Percentiles rank a stretch among this genome's conserved stretches.
Conservation (phyloP, 768 basidiomycete species). For the Hypholoma fasciculare region DNA sequence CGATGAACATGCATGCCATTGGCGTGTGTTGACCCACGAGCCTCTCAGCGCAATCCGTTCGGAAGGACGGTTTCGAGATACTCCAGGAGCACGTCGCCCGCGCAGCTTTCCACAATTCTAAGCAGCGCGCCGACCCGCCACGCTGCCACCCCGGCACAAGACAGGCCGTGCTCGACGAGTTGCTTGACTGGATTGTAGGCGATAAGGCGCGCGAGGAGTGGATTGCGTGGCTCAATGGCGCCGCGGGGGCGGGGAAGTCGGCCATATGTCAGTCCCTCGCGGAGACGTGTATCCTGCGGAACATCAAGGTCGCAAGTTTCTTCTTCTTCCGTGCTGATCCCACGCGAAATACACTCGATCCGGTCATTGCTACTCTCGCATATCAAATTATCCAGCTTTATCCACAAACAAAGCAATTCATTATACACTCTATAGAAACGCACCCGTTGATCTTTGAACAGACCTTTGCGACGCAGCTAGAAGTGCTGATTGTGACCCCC, state of each 20-base stretch:
- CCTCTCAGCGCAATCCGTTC: background rate
- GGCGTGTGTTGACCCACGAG: background rate
- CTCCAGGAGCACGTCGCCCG: constrained; percentile 8
- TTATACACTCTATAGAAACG: constrained; percentile 5
- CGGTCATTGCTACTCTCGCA: constrained; percentile 10
- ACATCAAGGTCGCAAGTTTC: constrained; percentile 9
- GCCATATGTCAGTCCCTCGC: constrained; percentile 16
- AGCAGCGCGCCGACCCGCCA: constrained; percentile 13
- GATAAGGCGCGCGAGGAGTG: background rate
- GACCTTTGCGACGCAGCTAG: constrained; percentile 8
- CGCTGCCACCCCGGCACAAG: constrained; percentile 15
- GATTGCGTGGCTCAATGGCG: constrained; percentile 13
- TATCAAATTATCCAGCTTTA: constrained; percentile 9
- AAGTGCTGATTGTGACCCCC: constrained; percentile 7
- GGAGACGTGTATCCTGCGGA: constrained; percentile 3
- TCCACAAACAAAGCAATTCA: constrained; percentile 4
- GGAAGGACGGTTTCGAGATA: background rate
- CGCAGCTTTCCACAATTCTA: constrained; percentile 13
- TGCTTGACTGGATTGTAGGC: constrained; percentile 16
- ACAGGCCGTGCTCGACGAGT: constrained; percentile 10
- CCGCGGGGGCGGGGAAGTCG: constrained; percentile 18
- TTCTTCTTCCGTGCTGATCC: constrained; percentile 11
- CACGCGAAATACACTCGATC: constrained; percentile 1
- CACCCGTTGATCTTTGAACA: constrained; percentile 13
- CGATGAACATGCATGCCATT: too few relatives aligned